Base-by-base conservation (phyloP, 169 alveolate species). In the Ichthyophthirius multifiliis region DNA sequence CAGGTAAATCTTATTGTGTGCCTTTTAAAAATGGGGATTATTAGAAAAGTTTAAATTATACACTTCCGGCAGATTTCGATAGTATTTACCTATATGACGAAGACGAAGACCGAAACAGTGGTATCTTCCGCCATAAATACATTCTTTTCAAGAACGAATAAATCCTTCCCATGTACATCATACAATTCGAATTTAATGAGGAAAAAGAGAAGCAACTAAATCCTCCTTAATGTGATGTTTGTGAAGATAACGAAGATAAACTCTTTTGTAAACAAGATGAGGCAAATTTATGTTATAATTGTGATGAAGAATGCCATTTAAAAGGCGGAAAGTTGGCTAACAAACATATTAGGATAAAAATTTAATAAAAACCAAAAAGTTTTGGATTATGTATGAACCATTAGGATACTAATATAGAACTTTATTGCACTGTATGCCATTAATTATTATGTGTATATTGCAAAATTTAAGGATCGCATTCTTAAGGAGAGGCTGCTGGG, bases 391-490 rank as follows among this genome's bases (percentile, higher is more conserved):
- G 89, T 64, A 32, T 16, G 10, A 23, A 47, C 4, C 89, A 83
- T 71, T 75, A 74, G 10, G 89, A 76, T 10, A 37, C 64, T n/a
- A 76, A 65, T 6, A 67, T 83, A 44, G 89, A 83, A 45, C 47
- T 83, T 10, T 83, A 46, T 73, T 83, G 89, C 31, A 76, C 74
- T 43, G 35, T 37, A 23, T 83, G 85, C 64, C 35, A 78, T 34
- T 20, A 32, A 62, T 83, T 85, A 9, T 13, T 85, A 1, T 85
- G 90, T 48, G 83, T 80, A 3, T 71, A 79, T 65, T 85, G 90
- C 65, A 85, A 80, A 47, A 85, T 85, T 43, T 45, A 65, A 16
- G 90, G 90, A 7, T 74, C 83, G 5, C 90, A 85, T 47, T 63
- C 83, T 37, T 46, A 74, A 15, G 83, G 83, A n/a, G 90, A 85